A percentile compares a stretch with the other conserved stretches of the same genome.
Conservation (phyloP, 345 rosid species). For the Corchorus olitorius region DNA sequence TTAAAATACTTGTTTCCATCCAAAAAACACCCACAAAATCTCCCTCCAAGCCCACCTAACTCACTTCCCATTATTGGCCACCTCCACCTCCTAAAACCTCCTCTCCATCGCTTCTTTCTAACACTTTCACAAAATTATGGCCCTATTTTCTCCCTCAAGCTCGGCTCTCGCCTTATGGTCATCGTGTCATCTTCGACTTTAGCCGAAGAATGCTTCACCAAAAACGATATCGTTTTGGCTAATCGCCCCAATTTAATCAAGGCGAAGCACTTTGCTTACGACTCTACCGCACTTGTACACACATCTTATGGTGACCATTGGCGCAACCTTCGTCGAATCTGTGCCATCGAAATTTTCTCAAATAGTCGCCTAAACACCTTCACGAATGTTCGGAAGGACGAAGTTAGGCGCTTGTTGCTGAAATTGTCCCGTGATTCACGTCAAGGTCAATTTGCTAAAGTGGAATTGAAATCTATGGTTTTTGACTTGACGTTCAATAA, state of each 20-base stretch:
- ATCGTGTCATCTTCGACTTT: not conserved
- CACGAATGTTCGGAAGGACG: not conserved
- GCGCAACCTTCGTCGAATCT: slow-evolving; percentile 16
- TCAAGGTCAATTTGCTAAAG: not conserved
- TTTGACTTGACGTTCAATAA: slow-evolving; percentile 11
- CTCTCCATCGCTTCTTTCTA: slow-evolving; percentile 4
- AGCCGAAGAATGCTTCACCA: slow-evolving; percentile 13
- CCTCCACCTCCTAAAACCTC: slow-evolving; percentile 19
- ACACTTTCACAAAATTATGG: slow-evolving; percentile 1
- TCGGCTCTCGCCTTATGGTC: slow-evolving; percentile 17
- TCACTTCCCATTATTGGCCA: slow-evolving; percentile 16
- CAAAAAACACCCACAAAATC: not conserved
- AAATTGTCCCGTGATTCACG: not conserved
- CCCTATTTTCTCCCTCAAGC: slow-evolving; percentile 14
- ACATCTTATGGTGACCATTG: slow-evolving; percentile 20
- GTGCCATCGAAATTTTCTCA: slow-evolving; percentile 2
- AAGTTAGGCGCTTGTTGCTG: not conserved
- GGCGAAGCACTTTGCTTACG: slow-evolving; percentile 10
- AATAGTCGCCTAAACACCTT: slow-evolving; percentile 7
- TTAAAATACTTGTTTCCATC: not conserved
- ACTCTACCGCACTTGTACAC: not conserved
- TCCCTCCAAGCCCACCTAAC: slow-evolving; percentile 4
- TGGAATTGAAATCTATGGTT: not conserved
- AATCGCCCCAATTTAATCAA: slow-evolving; percentile 5
- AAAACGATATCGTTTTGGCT: slow-evolving; percentile 10